These are phyloP conservation scores for Phyllosticta capitalensis DNA, from an alignment of 2,329 filamentous ascomycete species.

Conservation along the genomic window DNA sequence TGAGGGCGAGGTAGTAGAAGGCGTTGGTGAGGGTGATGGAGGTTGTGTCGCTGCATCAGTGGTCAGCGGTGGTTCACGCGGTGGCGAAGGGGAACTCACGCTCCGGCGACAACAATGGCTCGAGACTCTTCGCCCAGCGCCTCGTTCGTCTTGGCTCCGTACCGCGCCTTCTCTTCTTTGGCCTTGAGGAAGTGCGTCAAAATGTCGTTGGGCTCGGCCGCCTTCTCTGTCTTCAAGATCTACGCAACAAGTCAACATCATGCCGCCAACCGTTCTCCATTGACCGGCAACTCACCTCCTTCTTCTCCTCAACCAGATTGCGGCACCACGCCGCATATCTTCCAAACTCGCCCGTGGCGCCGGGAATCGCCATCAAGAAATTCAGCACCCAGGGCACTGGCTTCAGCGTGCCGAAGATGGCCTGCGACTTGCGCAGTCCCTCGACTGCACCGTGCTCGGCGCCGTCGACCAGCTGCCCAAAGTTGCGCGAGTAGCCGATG, in stretches of 20 bases:
- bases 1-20: slow-evolving; percentile 37
- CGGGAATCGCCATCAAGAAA: neutral
- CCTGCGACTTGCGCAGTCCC: slow-evolving; percentile 24
- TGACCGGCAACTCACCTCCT: neutral
- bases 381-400: slow-evolving; percentile 3
- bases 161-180: slow-evolving; percentile 1
- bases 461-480: slow-evolving; percentile 33
- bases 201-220: neutral
- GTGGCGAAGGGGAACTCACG: neutral
- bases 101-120: slow-evolving; percentile 2
- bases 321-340: slow-evolving; percentile 2
- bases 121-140: slow-evolving; percentile 5
- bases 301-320: neutral
- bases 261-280: neutral
- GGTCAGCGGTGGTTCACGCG: neutral
- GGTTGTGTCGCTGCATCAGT: slow-evolving; percentile 30
- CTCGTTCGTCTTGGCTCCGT: neutral
- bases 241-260: neutral
- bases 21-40: slow-evolving; percentile 33
- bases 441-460: slow-evolving; percentile 33
- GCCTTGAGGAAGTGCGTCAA: slow-evolving; percentile 2
- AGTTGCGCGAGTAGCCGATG: slow-evolving; percentile 35
- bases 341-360: neutral
- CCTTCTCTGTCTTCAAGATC: neutral
- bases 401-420: neutral